phyloP scores from a whole-genome alignment of 2,329 filamentous ascomycete species.

The Monascus ruber region DNA sequence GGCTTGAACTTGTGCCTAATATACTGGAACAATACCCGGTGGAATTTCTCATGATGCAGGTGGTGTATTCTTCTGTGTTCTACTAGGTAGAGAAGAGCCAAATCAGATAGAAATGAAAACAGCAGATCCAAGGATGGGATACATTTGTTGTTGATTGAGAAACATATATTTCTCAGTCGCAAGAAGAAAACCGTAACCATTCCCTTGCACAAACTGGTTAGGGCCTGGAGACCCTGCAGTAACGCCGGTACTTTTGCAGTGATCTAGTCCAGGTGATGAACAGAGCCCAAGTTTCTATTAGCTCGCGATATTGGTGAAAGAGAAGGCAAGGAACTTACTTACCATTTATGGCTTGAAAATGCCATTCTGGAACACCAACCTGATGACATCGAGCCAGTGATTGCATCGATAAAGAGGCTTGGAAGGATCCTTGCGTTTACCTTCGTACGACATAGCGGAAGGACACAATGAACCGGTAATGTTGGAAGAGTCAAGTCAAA shows the following conservation, averaged over 20 bases:
- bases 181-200: no score
- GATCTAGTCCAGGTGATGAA: background rate
- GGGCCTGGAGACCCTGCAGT: no score
- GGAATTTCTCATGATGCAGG: conserved; percentile 7
- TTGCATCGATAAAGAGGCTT: conserved; percentile 7
- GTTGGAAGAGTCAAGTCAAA: no score
- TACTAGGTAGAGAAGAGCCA: conserved; percentile 4
- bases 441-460: no score
- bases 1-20: conserved; percentile 6
- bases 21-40: conserved; percentile 6
- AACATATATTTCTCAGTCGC: no score
- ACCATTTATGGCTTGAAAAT: conserved; percentile 4
- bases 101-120: no score
- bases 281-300: background rate
- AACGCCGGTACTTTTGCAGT: background rate
- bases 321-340: background rate
- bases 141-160: no score
- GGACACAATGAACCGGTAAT: no score
- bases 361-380: conserved; percentile 7
- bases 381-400: conserved; percentile 8
- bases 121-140: no score
- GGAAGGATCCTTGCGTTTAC: conserved; percentile 5
- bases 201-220: no score
- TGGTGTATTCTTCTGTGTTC: conserved; percentile 4
- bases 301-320: background rate